phyloP scores from a whole-genome alignment of 2,329 filamentous ascomycete species.

The Nectriaceae sp. region DNA sequence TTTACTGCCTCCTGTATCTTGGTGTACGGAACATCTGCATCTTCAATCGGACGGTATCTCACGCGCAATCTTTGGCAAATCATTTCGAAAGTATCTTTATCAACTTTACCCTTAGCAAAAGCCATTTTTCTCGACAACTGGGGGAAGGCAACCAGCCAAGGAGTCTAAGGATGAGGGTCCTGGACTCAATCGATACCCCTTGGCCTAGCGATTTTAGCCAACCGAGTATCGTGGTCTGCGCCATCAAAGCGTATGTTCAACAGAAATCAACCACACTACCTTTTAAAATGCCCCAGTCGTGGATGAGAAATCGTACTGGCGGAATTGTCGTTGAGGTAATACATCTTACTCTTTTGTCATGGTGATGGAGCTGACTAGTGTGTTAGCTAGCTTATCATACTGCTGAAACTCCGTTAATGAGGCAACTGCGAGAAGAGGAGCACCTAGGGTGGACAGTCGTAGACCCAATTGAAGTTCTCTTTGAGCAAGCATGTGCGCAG shows the following conservation, averaged over 20 bases:
- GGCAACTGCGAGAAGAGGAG: too few relatives aligned
- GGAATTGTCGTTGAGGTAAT: conserved; percentile 54
- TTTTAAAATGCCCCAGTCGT: conserved; percentile 47
- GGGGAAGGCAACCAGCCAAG: too few relatives aligned
- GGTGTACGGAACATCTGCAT: conserved; percentile 62
- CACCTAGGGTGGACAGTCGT: too few relatives aligned
- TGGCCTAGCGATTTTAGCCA: conserved; percentile 12
- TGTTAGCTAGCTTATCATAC: too few relatives aligned
- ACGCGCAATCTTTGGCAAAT: conserved; percentile 51
- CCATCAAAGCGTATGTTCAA: conserved; percentile 8
- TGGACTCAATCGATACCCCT: too few relatives aligned
- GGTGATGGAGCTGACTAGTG: too few relatives aligned
- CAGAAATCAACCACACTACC: conserved; percentile 42
- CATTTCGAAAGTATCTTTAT: conserved; percentile 19
- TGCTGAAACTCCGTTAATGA: too few relatives aligned
- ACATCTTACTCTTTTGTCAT: too few relatives aligned
- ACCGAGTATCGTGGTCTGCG: conserved; percentile 18
- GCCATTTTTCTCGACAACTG: too few relatives aligned
- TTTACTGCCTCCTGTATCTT: conserved; percentile 61
- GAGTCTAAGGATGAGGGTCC: conserved; percentile 10
- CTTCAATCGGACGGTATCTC: conserved; percentile 54
- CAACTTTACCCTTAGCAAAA: neutral
- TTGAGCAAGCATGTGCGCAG: too few relatives aligned
- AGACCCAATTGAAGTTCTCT: too few relatives aligned
- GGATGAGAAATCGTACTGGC: conserved; percentile 59